These are phyloP conservation scores for Aspergillus brasiliensis DNA, from an alignment of 2,329 filamentous ascomycete species.

Conservation along the genomic window DNA sequence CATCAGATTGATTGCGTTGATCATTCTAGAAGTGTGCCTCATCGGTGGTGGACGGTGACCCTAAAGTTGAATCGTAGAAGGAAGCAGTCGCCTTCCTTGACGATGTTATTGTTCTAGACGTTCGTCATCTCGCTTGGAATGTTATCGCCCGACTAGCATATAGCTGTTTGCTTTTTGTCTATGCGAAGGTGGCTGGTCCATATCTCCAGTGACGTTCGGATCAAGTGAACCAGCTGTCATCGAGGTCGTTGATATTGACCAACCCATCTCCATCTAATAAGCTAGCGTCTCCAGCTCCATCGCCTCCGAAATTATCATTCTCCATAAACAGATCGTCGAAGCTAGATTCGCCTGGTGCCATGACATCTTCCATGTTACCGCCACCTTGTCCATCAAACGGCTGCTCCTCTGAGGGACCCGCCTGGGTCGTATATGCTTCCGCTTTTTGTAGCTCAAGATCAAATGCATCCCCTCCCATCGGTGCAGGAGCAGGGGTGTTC, in stretches of 20 bases:
- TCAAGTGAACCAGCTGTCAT: conserved; percentile 45
- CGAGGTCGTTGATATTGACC: conserved; percentile 44
- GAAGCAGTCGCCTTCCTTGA: not conserved
- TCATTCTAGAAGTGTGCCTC: not conserved
- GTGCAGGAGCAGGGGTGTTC: conserved; percentile 32
- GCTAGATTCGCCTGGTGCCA: conserved; percentile 45
- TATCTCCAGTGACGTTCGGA: not conserved
- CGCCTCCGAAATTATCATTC: conserved; percentile 39
- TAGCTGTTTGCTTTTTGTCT: not conserved
- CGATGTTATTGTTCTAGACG: not conserved
- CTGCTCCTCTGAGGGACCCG: conserved; percentile 18
- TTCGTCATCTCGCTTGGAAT: not conserved
- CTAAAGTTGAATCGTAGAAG: too few species aligned
- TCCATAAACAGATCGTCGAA: conserved; percentile 51
- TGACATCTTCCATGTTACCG: conserved; percentile 35
- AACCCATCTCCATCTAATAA: conserved; percentile 39
- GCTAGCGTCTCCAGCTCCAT: conserved; percentile 32
- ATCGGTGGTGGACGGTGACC: too few species aligned
- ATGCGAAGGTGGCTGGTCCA: not conserved
- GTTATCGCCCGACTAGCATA: not conserved
- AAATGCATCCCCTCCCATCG: conserved; percentile 37
- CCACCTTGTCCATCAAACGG: conserved; percentile 18
- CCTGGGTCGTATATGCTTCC: conserved; percentile 25
- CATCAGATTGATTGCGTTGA: not conserved
- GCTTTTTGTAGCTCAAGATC: conserved; percentile 40